phyloP scores from a whole-genome alignment of 345 rosid species.

The Euphorbia tirucalli region DNA sequence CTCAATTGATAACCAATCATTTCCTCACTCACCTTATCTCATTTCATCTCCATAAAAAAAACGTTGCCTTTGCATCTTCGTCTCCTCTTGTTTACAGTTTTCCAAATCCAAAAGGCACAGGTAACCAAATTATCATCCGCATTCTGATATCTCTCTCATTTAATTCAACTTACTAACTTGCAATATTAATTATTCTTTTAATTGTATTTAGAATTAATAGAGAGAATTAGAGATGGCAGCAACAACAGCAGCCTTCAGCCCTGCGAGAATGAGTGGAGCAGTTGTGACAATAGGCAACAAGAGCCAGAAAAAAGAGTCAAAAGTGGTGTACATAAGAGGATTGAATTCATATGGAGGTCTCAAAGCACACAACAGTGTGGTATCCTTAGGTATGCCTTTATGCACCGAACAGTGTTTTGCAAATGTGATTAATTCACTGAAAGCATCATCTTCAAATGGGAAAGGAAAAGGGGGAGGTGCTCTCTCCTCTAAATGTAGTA shows the following conservation, averaged over 20 bases:
- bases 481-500: slow-evolving; percentile 33
- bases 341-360: slow-evolving; percentile 47
- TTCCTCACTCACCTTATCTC: slow-evolving; percentile 7
- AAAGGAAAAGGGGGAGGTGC: slow-evolving; percentile 36
- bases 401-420: slow-evolving; percentile 41
- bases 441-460: slow-evolving; percentile 30
- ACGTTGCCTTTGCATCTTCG: not conserved
- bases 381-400: slow-evolving; percentile 35
- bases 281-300: slow-evolving; percentile 10
- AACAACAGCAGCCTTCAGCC: slow-evolving; percentile 18
- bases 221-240: slow-evolving; percentile 19
- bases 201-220: not conserved
- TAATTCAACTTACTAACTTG: too few species aligned
- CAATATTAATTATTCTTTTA: not conserved
- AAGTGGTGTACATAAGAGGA: slow-evolving; percentile 37
- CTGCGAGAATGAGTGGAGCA: slow-evolving; percentile 25
- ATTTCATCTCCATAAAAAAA: not conserved
- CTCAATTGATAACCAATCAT: slow-evolving; percentile 10
- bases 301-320: slow-evolving; percentile 14
- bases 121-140: too few species aligned
- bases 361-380: slow-evolving; percentile 42
- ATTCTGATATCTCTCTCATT: too few species aligned
- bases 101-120: too few species aligned
- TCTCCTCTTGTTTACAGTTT: not conserved
- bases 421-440: slow-evolving; percentile 43